phyloP scores from a whole-genome alignment of 1,284 basidiomycete species.

The Ganoderma lucidum region DNA sequence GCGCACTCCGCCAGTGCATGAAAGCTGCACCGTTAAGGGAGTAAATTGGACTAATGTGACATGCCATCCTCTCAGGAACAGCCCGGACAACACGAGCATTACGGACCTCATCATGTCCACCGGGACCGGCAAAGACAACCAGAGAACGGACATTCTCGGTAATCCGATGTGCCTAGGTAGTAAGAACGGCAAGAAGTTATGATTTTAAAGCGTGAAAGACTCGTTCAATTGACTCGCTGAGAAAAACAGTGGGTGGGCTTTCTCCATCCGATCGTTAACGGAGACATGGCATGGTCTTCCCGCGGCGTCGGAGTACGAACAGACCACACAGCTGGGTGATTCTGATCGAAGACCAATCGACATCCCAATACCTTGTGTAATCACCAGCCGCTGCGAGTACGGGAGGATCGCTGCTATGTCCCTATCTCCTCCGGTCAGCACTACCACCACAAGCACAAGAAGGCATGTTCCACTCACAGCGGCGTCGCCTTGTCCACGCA shows the following conservation, averaged over 20 bases:
- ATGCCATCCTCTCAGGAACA: too few relatives aligned
- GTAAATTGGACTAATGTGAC: too few relatives aligned
- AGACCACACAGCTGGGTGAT: neutral
- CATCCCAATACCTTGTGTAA: neutral
- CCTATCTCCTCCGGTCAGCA: neutral
- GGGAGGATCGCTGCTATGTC: neutral
- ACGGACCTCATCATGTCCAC: neutral
- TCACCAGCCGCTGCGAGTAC: neutral
- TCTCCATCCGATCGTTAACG: conserved; percentile 1
- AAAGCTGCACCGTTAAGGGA: too few relatives aligned
- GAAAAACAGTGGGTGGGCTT: neutral
- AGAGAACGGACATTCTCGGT: neutral
- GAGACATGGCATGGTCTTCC: neutral
- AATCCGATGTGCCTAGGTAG: neutral
- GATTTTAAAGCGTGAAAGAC: neutral
- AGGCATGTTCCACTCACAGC: neutral
- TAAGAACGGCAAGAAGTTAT: neutral
- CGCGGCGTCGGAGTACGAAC: neutral
- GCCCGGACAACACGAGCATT: neutral
- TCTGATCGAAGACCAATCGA: neutral
- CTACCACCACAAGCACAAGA: neutral
- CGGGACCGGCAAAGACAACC: too few relatives aligned
- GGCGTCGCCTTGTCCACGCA: neutral
- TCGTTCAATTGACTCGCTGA: neutral
- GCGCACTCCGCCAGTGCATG: too few relatives aligned